phyloP scores from a whole-genome alignment of 805 yeast genomes.

The Starmera quercuum region DNA sequence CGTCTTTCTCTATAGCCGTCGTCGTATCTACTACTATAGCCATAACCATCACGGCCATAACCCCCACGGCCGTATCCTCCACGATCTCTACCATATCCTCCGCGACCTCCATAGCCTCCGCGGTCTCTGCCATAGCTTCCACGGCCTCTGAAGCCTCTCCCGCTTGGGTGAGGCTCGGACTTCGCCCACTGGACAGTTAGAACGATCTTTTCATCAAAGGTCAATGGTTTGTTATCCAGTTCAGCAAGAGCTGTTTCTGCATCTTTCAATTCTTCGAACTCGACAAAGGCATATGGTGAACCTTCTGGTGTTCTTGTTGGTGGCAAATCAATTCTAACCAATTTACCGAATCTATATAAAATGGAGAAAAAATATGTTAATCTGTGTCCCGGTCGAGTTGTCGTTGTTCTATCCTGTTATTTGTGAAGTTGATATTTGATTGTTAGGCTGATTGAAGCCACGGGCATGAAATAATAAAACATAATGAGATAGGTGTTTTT shows the following conservation, averaged over 20 bases:
- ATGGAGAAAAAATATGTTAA: constrained; percentile 7
- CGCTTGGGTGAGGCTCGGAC: constrained; percentile 40
- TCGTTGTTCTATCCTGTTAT: too few species aligned
- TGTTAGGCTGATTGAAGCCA: too few species aligned
- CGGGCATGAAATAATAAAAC: too few species aligned
- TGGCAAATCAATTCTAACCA: constrained; percentile 53
- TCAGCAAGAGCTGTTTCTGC: constrained; percentile 46
- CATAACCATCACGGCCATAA: constrained; percentile 9
- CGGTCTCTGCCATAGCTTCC: constrained; percentile 13
- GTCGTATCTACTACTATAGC: constrained; percentile 10
- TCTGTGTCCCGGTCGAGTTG: not conserved
- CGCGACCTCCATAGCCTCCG: constrained; percentile 8
- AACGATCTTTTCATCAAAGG: constrained; percentile 30
- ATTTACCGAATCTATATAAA: constrained; percentile 39
- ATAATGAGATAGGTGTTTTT: too few species aligned
- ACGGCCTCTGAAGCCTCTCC: constrained; percentile 19
- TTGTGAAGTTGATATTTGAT: too few species aligned
- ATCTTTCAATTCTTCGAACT: constrained; percentile 42
- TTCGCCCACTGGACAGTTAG: constrained; percentile 49
- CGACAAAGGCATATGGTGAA: constrained; percentile 58
- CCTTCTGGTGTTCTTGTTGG: constrained; percentile 56
- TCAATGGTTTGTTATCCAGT: constrained; percentile 36
- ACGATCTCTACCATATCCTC: constrained; percentile 12
- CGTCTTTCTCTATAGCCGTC: constrained; percentile 2
- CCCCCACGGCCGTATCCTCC: constrained; percentile 7